A percentile compares a stretch with the other conserved stretches of the same genome.
Conservation (phyloP, 2,329 filamentous ascomycete genomes). For the Xylariales sp. region DNA sequence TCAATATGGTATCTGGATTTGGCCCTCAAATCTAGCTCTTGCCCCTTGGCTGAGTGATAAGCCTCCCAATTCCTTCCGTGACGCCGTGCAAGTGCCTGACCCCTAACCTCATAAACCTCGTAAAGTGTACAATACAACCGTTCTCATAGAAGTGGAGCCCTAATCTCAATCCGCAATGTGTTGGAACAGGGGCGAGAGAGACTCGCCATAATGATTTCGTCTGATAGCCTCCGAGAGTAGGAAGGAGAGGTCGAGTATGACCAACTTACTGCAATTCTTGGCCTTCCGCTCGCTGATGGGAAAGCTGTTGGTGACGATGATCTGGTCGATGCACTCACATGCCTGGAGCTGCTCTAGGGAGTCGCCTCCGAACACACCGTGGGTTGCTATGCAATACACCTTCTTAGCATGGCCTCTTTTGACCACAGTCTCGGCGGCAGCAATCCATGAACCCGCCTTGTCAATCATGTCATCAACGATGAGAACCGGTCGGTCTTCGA, state of each 20-base stretch:
- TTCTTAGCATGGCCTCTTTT: conserved; percentile 88
- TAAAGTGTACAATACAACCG: conserved; percentile 3
- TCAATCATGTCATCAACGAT: conserved; percentile 99
- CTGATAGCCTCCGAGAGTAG: conserved; percentile 88
- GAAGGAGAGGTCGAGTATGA: conserved; percentile 83
- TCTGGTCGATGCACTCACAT: conserved; percentile 89
- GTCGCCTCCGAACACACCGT: conserved; percentile 88
- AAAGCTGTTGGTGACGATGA: conserved; percentile 96
- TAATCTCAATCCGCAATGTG: conserved; percentile 51
- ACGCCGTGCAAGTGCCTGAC: conserved; percentile 9
- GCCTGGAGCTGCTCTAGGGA: conserved; percentile 84
- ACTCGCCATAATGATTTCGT: conserved; percentile 93
- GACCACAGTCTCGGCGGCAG: conserved; percentile 91
- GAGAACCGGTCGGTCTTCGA: conserved; percentile 81
- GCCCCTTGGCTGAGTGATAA: not conserved
- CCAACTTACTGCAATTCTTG: conserved; percentile 71
- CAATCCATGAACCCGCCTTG: conserved; percentile 94
- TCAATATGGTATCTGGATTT: conserved; percentile 11
- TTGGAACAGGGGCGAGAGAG: conserved; percentile 66
- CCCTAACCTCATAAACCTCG: conserved; percentile 3
- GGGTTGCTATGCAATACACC: conserved; percentile 96
- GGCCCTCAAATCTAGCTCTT: conserved; percentile 8
- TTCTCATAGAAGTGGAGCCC: not conserved
- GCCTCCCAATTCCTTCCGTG: too few species aligned
- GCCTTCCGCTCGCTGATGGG: conserved; percentile 75